phyloP scores from a whole-genome alignment of 2,329 filamentous ascomycete genomes.

The Cladosporium cucumerinum region DNA sequence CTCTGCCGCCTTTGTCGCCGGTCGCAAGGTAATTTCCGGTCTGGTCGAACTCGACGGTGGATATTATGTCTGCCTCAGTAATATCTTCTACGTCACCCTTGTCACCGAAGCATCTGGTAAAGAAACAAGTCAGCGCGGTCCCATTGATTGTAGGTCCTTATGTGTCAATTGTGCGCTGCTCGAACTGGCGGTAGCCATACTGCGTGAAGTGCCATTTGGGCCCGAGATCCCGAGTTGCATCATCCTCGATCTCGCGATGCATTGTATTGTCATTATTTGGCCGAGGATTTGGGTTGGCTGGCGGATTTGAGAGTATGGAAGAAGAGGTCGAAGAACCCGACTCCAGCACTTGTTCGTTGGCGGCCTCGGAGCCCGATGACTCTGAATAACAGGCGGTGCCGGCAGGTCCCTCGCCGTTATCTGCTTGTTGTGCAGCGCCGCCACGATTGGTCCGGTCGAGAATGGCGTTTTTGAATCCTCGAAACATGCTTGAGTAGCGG shows the following conservation, averaged over 20 bases:
- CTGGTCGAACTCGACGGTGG: conserved; percentile 86
- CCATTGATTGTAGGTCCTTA: not conserved
- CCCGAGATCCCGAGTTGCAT: not conserved
- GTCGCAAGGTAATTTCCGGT: conserved; percentile 86
- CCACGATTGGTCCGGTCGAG: conserved; percentile 27
- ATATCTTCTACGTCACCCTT: conserved; percentile 99
- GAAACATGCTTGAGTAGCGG: conserved; percentile 25
- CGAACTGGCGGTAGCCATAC: conserved; percentile 17
- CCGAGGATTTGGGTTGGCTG: not conserved
- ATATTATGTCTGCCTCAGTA: conserved; percentile 94
- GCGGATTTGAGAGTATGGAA: not conserved
- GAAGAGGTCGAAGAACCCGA: not conserved
- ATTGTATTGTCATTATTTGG: not conserved
- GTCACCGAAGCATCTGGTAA: conserved; percentile 89
- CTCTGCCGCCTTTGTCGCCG: conserved; percentile 83
- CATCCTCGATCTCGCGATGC: not conserved
- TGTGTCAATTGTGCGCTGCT: not conserved
- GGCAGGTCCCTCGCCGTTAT: not conserved
- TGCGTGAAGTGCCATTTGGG: conserved; percentile 23
- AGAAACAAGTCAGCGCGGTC: not conserved
- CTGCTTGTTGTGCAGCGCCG: conserved; percentile 13
- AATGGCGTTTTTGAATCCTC: conserved; percentile 21
- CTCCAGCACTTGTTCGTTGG: not conserved
- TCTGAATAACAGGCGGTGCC: not conserved
- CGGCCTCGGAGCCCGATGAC: conserved; percentile 11